Conservation (phyloP, 305 asterid genomes). For the Ilex paraguariensis region DNA sequence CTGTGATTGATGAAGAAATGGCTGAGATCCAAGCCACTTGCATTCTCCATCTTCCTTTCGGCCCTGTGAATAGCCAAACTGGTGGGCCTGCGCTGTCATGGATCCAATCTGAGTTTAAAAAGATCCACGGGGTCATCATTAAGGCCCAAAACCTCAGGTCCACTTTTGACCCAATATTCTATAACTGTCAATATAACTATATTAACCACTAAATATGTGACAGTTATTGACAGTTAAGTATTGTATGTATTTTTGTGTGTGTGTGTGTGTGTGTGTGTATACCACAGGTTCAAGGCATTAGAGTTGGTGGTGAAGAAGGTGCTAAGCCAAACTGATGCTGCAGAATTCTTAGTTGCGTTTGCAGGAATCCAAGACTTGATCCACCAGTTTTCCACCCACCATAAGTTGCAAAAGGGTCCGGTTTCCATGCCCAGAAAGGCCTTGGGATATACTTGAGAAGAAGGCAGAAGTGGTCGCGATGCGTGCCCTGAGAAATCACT, state of each 20-base stretch:
- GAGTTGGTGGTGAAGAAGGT: slow-evolving; percentile 60
- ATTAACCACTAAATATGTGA: too few species aligned
- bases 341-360: slow-evolving; percentile 71
- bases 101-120: slow-evolving; percentile 51
- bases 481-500: neutral
- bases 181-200: too few species aligned
- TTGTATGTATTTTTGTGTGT: too few species aligned
- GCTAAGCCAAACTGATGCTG: slow-evolving; percentile 70
- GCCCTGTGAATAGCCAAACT: too few species aligned
- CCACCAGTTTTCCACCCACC: slow-evolving; percentile 39
- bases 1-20: too few species aligned
- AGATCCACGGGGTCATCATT: slow-evolving; percentile 44
- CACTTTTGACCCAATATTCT: too few species aligned
- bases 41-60: too few species aligned
- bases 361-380: slow-evolving; percentile 58
- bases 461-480: too few species aligned
- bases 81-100: slow-evolving; percentile 17
- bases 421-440: slow-evolving; percentile 19
- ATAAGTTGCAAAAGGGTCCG: slow-evolving; percentile 28
- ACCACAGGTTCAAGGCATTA: slow-evolving; percentile 55
- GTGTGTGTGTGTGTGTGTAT: too few species aligned
- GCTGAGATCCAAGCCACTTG: slow-evolving; percentile 51
- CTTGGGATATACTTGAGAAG: slow-evolving; percentile 5
- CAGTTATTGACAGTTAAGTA: too few species aligned
- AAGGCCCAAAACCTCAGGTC: too few species aligned